Conservation (phyloP, 805 yeast species). For the Metschnikowia hibisci region DNA sequence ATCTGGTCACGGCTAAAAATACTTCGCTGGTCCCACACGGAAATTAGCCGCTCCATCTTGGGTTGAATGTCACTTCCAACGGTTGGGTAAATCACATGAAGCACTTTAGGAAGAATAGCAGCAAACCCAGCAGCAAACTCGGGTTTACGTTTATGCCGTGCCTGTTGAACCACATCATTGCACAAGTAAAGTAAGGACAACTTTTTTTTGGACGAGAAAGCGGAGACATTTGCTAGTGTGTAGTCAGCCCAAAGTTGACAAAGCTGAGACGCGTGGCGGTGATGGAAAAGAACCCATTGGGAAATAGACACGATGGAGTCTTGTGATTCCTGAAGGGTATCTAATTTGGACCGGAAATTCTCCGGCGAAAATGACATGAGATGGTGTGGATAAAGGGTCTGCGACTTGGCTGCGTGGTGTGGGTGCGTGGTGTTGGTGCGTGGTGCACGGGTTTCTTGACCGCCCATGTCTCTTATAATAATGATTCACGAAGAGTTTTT, state of each 20-base stretch:
- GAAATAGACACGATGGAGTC: slow-evolving; percentile 71
- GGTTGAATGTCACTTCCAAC: slow-evolving; percentile 39
- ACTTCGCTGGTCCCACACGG: slow-evolving; percentile 55
- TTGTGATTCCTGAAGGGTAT: slow-evolving; percentile 54
- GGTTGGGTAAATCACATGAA: slow-evolving; percentile 28
- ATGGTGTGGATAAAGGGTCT: neutral
- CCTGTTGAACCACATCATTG: slow-evolving; percentile 80
- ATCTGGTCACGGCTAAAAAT: slow-evolving; percentile 38
- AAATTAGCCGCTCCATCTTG: slow-evolving; percentile 48
- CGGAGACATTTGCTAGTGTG: slow-evolving; percentile 17
- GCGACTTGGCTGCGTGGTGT: neutral
- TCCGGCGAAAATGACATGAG: slow-evolving; percentile 52
- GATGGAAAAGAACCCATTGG: slow-evolving; percentile 70
- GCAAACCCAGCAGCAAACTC: slow-evolving; percentile 61
- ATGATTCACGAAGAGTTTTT: too few species aligned
- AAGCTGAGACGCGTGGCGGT: slow-evolving; percentile 50
- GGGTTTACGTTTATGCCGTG: slow-evolving; percentile 55
- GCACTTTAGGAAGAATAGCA: slow-evolving; percentile 40
- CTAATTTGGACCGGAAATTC: slow-evolving; percentile 45
- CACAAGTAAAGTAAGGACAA: slow-evolving; percentile 65
- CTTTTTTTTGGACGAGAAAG: slow-evolving; percentile 29
- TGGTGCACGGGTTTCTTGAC: slow-evolving; percentile 2
- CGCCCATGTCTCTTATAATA: too few species aligned
- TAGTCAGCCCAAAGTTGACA: slow-evolving; percentile 52
- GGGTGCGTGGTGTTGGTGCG: too few species aligned